These are phyloP conservation scores for Phialemoniopsis sp. DNA, from an alignment of 2,329 filamentous ascomycete species.

Conservation along the genomic window DNA sequence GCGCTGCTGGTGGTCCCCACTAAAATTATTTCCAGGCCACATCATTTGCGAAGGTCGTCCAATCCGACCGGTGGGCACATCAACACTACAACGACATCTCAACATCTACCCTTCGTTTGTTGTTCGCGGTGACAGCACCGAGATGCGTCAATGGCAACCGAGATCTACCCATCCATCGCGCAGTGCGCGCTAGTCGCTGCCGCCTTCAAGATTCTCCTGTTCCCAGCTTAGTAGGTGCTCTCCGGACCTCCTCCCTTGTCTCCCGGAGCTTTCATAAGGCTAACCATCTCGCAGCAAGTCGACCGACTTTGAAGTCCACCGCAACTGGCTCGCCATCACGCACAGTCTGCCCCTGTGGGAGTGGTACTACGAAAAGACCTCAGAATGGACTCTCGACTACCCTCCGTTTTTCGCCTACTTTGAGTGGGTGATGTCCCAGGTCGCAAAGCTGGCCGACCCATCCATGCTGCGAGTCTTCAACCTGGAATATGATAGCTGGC, in stretches of 20 bases:
- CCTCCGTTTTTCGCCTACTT: constrained; percentile 97
- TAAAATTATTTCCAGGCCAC: too few species aligned
- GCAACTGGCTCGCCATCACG: constrained; percentile 97
- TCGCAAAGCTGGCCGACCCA: constrained; percentile 72
- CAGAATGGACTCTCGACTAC: constrained; percentile 99
- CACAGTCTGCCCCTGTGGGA: constrained; percentile 79
- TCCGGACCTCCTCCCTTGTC: neutral
- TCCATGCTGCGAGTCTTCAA: constrained; percentile 79
- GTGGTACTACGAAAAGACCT: constrained; percentile 97
- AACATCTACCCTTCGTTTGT: neutral
- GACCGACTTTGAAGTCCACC: constrained; percentile 97
- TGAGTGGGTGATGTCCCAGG: constrained; percentile 86
- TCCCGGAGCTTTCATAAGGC: neutral
- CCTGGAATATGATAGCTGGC: constrained; percentile 84
- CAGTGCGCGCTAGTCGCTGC: constrained; percentile 85
- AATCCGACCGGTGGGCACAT: too few species aligned
- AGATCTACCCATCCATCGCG: constrained; percentile 78
- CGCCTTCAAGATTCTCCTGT: constrained; percentile 86
- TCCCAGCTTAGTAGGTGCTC: constrained; percentile 84
- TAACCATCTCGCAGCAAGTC: constrained; percentile 67
- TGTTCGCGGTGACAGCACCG: too few species aligned
- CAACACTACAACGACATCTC: too few species aligned
- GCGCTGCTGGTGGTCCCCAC: too few species aligned
- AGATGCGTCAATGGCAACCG: constrained; percentile 55
- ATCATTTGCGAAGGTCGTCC: too few species aligned